A percentile compares a stretch with the other conserved stretches of the same genome.
Conservation (phyloP, 345 rosid species). For the Hevea brasiliensis region DNA sequence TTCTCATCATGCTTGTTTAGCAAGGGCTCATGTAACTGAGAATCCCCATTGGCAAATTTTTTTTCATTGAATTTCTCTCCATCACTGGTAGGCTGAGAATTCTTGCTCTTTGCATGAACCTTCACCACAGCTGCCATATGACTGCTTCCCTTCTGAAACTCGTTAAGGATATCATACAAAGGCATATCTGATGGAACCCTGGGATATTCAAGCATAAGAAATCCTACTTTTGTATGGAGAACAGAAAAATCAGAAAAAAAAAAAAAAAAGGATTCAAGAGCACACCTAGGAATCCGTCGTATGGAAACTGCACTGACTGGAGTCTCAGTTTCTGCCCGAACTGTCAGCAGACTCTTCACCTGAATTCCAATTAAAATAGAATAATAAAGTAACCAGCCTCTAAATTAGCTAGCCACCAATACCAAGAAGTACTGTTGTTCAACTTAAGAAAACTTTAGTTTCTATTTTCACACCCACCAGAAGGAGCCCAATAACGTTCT, state of each 20-base stretch:
- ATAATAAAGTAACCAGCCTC: slow-evolving; percentile 3
- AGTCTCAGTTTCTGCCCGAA: slow-evolving; percentile 33
- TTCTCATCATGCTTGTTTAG: slow-evolving; percentile 1
- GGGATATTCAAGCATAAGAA: slow-evolving; percentile 21
- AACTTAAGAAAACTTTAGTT: neutral
- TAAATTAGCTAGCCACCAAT: slow-evolving; percentile 7
- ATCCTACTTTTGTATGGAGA: slow-evolving; percentile 5
- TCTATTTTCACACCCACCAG: slow-evolving; percentile 23
- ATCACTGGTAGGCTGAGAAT: neutral
- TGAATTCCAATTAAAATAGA: slow-evolving; percentile 4
- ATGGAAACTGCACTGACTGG: slow-evolving; percentile 36
- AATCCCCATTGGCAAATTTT: slow-evolving; percentile 13
- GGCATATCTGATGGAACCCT: slow-evolving; percentile 33
- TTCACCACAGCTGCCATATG: slow-evolving; percentile 34
- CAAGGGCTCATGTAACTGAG: slow-evolving; percentile 15
- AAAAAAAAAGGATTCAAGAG: neutral
- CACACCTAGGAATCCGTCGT: slow-evolving; percentile 31
- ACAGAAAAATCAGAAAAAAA: neutral
- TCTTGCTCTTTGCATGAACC: slow-evolving; percentile 9
- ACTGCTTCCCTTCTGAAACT: slow-evolving; percentile 36
- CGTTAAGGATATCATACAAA: slow-evolving; percentile 31
- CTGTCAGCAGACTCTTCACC: slow-evolving; percentile 37
- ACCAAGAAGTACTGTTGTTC: neutral
- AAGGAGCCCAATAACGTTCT: slow-evolving; percentile 33
- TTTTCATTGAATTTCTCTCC: slow-evolving; percentile 16